Base-by-base conservation (phyloP, 2,329 filamentous ascomycete genomes). In the Penicillium paneum region DNA sequence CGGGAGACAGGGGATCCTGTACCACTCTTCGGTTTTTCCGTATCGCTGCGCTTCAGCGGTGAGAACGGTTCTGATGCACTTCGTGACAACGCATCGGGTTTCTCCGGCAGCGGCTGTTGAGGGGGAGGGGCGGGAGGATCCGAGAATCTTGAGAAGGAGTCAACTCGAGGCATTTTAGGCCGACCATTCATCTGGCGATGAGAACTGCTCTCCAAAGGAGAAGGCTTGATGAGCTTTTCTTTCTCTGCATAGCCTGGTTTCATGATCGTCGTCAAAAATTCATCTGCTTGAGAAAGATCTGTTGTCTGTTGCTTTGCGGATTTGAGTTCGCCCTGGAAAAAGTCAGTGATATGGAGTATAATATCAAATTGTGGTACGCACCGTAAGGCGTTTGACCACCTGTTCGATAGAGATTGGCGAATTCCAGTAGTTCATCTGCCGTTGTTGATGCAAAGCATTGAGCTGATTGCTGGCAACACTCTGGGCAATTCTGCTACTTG, bases 121-220 rank as follows among this genome's bases (percentile, higher is more conserved):
- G 93, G 93, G 26, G 93, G 93, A 8, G 93, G 93, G 21, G 92
- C 93, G 4, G 93, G 93, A 47, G 93, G 93, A 54, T 97, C 92
- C 1, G 90, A 94, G 70, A 97, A 97, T 49, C 91, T 84, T 5
- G 89, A 84, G 65, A 94, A 93, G 38, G 86, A 78, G 67, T 96
- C 91, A 19, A 85, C 76, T 61, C 90, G 87, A 43, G 78, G 74
- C 54, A 76, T 71, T 60, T 78, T 76, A 8, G 72, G 71, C 31
- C 73, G 71, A 44, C 76, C 77, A 56, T 79, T 80, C n/a, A 76
- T 61, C 56, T 77, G 76, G 41, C 69, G 71, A 47, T 65, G 76
- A 73, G 57, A 76, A 71, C 61, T 77, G 47, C 55, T 71, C 46
- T 75, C 76, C 60, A 64, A 77, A 64, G 75, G 76, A 56, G 76